These are phyloP conservation scores for Hericium coralloides DNA, from an alignment of 768 basidiomycete genomes.

Conservation along the genomic window DNA sequence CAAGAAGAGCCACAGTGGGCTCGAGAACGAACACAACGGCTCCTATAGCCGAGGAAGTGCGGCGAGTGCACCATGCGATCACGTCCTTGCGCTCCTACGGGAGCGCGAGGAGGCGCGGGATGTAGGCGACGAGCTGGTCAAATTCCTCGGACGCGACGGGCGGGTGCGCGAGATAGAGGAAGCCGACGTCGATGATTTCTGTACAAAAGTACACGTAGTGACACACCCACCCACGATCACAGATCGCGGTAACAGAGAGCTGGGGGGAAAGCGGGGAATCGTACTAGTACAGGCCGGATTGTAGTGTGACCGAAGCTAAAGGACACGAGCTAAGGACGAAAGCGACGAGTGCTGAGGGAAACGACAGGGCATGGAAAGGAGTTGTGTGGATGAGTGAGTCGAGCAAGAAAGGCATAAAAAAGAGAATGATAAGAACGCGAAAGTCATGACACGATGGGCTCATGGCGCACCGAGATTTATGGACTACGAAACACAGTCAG, in stretches of 20 bases:
- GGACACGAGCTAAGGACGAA: conserved; percentile 28
- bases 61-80: conserved; percentile 66
- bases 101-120: conserved; percentile 64
- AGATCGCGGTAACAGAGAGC: conserved; percentile 8
- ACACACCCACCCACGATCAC: conserved; percentile 12
- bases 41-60: conserved; percentile 81
- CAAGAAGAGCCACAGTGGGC: too few species aligned
- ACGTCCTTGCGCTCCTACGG: conserved; percentile 69
- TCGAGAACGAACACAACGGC: too few species aligned
- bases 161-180: conserved; percentile 68
- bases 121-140: conserved; percentile 43
- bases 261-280: conserved; percentile 10
- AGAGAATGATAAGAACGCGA: conserved; percentile 1
- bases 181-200: conserved; percentile 49
- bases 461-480: background rate
- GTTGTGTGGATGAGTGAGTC: conserved; percentile 29
- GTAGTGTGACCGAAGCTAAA: conserved; percentile 29
- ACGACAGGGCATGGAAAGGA: conserved; percentile 30
- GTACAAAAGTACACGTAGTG: background rate
- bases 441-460: background rate
- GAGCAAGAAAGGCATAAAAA: conserved; percentile 12
- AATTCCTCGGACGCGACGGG: conserved; percentile 41
- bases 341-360: conserved; percentile 32
- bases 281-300: conserved; percentile 40
- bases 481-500: background rate